Conservation (phyloP, 257 asterid genomes). For the Galeopsis tetrahit region DNA sequence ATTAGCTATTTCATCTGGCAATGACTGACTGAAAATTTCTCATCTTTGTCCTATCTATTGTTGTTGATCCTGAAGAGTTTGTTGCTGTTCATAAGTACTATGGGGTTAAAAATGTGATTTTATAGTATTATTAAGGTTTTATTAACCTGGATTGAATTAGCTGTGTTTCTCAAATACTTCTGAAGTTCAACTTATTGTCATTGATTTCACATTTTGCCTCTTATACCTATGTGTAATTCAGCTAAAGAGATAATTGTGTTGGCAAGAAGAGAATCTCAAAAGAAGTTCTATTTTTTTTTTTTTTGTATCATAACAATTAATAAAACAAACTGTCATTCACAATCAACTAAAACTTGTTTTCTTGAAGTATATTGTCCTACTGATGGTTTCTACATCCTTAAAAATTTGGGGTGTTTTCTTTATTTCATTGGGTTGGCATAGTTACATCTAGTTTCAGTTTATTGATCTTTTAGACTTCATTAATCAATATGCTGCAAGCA, state of each 20-base stretch:
- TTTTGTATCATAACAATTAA: background rate
- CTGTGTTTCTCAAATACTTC: conserved; percentile 1
- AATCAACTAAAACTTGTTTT: background rate
- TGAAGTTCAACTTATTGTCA: background rate
- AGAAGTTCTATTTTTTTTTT: background rate
- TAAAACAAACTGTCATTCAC: background rate
- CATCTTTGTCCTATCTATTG: conserved; percentile 6
- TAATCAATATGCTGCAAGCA: background rate
- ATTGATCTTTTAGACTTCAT: background rate
- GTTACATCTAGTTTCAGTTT: conserved; percentile 6
- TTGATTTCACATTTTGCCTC: conserved; percentile 4
- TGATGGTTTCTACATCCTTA: conserved; percentile 1
- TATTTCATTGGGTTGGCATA: conserved; percentile 5
- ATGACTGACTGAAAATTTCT: background rate
- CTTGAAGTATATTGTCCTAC: background rate
- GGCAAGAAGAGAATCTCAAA: background rate
- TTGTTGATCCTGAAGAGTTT: background rate
- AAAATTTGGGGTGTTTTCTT: background rate
- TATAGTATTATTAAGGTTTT: background rate
- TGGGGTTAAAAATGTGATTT: background rate
- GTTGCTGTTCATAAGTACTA: background rate
- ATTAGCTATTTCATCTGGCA: conserved; percentile 5
- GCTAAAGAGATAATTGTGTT: background rate
- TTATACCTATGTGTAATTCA: background rate
- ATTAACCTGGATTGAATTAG: background rate